Conservation (phyloP, 176 grass and related monocot species). For the Thalia dealbata region DNA sequence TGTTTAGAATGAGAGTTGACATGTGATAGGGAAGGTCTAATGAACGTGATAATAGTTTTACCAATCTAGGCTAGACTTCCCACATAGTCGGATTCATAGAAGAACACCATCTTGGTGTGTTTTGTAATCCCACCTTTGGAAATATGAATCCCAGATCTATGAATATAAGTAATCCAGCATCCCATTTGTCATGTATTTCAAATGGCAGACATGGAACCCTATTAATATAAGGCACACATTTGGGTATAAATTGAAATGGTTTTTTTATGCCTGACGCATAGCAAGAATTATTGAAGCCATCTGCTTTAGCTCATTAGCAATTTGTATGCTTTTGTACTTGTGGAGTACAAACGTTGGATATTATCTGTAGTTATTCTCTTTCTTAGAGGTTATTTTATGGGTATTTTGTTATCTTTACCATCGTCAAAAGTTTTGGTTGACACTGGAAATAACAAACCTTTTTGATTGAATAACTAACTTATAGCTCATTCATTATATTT, state of each 20-base stretch:
- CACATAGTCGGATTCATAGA: too few relatives aligned
- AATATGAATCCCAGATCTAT: too few relatives aligned
- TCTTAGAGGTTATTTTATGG: background rate
- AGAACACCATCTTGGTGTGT: too few relatives aligned
- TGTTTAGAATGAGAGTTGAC: too few relatives aligned
- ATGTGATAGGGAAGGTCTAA: too few relatives aligned
- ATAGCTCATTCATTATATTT: background rate
- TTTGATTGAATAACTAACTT: background rate
- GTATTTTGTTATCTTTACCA: background rate
- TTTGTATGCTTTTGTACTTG: background rate
- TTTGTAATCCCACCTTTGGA: too few relatives aligned
- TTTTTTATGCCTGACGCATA: background rate
- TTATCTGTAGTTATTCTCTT: background rate
- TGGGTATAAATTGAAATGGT: background rate
- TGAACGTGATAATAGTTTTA: too few relatives aligned
- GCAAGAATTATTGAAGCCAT: background rate
- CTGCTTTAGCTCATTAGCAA: background rate
- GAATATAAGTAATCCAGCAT: too few relatives aligned
- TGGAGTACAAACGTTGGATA: background rate
- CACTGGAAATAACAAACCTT: background rate
- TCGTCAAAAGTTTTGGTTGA: background rate
- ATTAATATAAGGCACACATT: background rate
- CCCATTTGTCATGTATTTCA: too few relatives aligned
- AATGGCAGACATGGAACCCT: too few relatives aligned
- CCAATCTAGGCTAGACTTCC: too few relatives aligned